Evolutionary conservation across 2,329 filamentous ascomycete genomes (phyloP).

Genomic region (Zymoseptoria brevis): DNA sequence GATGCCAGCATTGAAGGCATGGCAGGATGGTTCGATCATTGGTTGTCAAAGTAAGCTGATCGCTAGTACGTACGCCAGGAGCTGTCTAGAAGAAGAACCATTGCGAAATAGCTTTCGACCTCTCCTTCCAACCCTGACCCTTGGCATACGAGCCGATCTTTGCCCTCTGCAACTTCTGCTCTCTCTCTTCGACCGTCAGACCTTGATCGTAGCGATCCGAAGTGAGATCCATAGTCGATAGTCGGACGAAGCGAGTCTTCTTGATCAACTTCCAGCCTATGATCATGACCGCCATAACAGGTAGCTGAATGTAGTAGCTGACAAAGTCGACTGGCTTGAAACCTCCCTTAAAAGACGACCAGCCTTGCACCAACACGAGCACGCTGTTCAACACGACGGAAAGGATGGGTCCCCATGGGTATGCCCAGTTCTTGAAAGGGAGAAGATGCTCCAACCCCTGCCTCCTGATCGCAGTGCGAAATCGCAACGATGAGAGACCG

Average conservation of each 20-base stretch:
- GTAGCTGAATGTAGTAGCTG: slow-evolving; percentile 53
- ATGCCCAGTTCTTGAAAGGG: slow-evolving; percentile 60
- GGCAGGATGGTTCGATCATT: slow-evolving; percentile 14
- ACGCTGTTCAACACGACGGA: slow-evolving; percentile 51
- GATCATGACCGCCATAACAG: slow-evolving; percentile 50
- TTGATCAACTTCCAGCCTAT: slow-evolving; percentile 48
- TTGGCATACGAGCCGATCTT: slow-evolving; percentile 9
- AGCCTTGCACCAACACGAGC: slow-evolving; percentile 57
- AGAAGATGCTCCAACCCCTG: slow-evolving; percentile 56
- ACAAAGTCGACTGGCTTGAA: slow-evolving; percentile 56
- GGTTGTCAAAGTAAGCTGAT: slow-evolving; percentile 1
- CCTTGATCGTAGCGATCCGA: slow-evolving; percentile 17
- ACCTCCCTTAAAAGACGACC: slow-evolving; percentile 52
- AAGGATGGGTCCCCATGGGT: slow-evolving; percentile 53
- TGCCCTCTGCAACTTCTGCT: slow-evolving; percentile 10
- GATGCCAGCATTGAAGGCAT: slow-evolving; percentile 26
- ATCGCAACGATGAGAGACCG: slow-evolving; percentile 56
- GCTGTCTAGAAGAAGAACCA: slow-evolving; percentile 15
- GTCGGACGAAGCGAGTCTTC: slow-evolving; percentile 39
- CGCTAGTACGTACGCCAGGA: background rate
- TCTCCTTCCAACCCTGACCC: slow-evolving; percentile 9
- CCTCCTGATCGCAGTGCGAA: slow-evolving; percentile 48
- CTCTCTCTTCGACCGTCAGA: slow-evolving; percentile 12
- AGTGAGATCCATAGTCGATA: slow-evolving; percentile 43
- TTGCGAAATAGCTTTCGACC: slow-evolving; percentile 7